Evolutionary conservation across 1,139 yeast species (phyloP).

Genomic region (Nakaseomyces delphensis): DNA sequence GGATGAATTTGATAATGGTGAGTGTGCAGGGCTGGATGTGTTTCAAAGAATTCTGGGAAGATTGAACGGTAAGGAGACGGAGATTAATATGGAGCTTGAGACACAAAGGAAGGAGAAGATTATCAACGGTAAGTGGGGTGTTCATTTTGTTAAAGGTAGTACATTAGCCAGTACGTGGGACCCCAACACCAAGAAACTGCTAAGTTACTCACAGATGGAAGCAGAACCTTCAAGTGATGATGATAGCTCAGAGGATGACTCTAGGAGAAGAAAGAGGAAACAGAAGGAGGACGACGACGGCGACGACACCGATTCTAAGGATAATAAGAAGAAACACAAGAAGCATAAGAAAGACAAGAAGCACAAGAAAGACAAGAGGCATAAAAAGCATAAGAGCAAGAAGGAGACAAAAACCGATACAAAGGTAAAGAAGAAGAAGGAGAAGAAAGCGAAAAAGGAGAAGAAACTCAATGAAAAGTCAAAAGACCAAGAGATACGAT

Average conservation of each 20-base stretch:
- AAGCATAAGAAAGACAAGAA: conserved; percentile 6
- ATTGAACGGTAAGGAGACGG: conserved; percentile 66
- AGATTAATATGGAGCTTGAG: conserved; percentile 51
- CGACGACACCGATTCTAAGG: conserved; percentile 12
- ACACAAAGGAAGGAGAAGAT: conserved; percentile 58
- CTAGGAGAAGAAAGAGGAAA: conserved; percentile 13
- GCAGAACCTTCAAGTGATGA: conserved; percentile 16
- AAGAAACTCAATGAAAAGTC: conserved; percentile 31
- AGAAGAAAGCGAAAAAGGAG: conserved; percentile 17
- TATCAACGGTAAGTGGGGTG: conserved; percentile 75
- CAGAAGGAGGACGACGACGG: conserved; percentile 7
- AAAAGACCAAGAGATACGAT: conserved; percentile 24
- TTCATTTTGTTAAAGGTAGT: conserved; percentile 79
- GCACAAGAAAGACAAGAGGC: conserved; percentile 7
- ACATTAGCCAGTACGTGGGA: conserved; percentile 81
- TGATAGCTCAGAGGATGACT: conserved; percentile 13
- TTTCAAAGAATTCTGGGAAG: conserved; percentile 86
- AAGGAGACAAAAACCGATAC: conserved; percentile 4
- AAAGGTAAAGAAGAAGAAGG: conserved; percentile 2
- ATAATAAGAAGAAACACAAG: conserved; percentile 7
- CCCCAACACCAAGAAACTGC: conserved; percentile 41
- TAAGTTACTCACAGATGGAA: conserved; percentile 22
- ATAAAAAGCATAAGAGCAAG: conserved; percentile 1
- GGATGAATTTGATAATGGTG: conserved; percentile 66
- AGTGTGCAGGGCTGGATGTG: conserved; percentile 83